A percentile compares a stretch with the other conserved stretches of the same genome.
These are phyloP conservation scores for Xylariaceae sp. DNA, from an alignment of 2,329 filamentous ascomycete species.

Conservation along the genomic window DNA sequence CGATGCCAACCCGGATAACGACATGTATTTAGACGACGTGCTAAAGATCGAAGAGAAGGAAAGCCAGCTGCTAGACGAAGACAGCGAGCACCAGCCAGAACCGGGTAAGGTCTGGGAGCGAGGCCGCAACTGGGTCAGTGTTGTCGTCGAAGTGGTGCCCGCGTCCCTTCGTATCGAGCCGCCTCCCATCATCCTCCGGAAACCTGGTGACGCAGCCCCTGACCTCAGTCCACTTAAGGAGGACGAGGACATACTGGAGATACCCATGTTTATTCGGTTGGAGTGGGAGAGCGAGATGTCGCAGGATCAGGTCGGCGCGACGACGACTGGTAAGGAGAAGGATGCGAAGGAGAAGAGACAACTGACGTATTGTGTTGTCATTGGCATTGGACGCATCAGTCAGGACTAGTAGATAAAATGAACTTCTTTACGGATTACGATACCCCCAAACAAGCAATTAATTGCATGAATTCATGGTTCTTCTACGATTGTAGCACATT, in stretches of 20 bases:
- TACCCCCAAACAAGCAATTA: neutral
- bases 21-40: conserved; percentile 81
- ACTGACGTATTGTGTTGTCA: conserved; percentile 90
- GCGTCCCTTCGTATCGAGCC: conserved; percentile 44
- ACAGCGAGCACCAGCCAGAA: conserved; percentile 58
- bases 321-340: conserved; percentile 47
- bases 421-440: conserved; percentile 17
- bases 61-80: conserved; percentile 36
- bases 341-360: conserved; percentile 73
- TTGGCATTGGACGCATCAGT: conserved; percentile 78
- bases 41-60: conserved; percentile 51
- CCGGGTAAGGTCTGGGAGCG: conserved; percentile 95
- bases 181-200: conserved; percentile 26
- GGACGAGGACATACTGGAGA: conserved; percentile 69
- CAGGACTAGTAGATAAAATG: conserved; percentile 33
- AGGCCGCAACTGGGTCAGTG: conserved; percentile 89
- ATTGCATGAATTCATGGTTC: neutral
- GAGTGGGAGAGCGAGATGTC: conserved; percentile 76
- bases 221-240: conserved; percentile 47
- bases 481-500: neutral
- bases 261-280: conserved; percentile 86
- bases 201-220: conserved; percentile 34
- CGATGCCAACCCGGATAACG: conserved; percentile 80
- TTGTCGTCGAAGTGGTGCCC: conserved; percentile 85
- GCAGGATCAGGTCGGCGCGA: conserved; percentile 57